Conservation (phyloP, 2,329 filamentous ascomycete species). For the Colletotrichum agaves region DNA sequence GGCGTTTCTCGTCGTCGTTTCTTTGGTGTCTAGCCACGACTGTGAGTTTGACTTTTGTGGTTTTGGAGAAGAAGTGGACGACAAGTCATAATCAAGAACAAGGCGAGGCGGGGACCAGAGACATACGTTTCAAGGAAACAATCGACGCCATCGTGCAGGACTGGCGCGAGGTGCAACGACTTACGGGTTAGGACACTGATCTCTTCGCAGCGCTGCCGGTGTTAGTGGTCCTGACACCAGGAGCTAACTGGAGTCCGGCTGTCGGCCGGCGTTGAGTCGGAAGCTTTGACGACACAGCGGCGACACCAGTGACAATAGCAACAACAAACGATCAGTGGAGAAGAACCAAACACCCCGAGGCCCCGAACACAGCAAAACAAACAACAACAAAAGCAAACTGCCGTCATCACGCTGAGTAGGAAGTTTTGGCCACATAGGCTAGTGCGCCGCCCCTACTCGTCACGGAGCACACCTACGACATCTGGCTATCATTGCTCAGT, state of each 20-base stretch:
- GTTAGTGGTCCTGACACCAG: constrained; percentile 18
- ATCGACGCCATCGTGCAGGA: constrained; percentile 17
- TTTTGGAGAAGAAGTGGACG: background rate
- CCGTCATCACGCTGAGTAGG: constrained; percentile 11
- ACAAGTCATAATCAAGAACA: background rate
- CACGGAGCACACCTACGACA: background rate
- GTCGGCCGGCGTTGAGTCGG: background rate
- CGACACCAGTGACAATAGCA: background rate
- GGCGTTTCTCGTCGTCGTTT: constrained; percentile 16
- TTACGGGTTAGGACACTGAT: background rate
- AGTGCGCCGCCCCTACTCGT: constrained; percentile 12
- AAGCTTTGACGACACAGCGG: constrained; percentile 20
- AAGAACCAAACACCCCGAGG: background rate
- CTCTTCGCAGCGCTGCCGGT: constrained; percentile 5
- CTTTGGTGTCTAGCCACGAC: constrained; percentile 3
- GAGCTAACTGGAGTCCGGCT: constrained; percentile 17
- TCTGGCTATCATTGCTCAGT: constrained; percentile 5
- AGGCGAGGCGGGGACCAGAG: background rate
- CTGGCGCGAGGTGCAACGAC: background rate
- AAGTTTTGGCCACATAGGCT: constrained; percentile 6
- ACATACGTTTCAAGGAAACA: background rate
- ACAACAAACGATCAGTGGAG: constrained; percentile 1
- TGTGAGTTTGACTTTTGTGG: background rate
- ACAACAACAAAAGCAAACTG: constrained; percentile 23
- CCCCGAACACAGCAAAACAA: constrained; percentile 15